Percentiles rank a stretch among this genome's conserved stretches.
phyloP scores from a whole-genome alignment of 169 alveolate genomes.

The Plasmodium coatneyi region DNA sequence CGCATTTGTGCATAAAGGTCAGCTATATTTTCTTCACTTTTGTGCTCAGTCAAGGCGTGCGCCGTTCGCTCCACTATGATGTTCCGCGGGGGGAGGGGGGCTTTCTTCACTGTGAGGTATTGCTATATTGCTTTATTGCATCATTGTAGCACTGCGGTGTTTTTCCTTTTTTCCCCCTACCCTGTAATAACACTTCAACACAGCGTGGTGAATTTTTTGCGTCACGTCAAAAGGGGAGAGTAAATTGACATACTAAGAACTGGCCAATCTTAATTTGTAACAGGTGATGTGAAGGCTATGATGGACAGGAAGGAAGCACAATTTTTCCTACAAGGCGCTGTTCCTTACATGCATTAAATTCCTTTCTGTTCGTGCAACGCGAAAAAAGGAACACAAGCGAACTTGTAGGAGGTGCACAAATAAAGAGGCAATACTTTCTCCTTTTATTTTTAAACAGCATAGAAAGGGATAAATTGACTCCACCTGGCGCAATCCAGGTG shows the following conservation, averaged over 20 bases:
- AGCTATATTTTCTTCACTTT: neutral
- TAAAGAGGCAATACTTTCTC: neutral
- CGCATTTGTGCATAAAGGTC: neutral
- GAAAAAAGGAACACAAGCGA: neutral
- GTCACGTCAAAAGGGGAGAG: neutral
- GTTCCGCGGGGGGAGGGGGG: neutral
- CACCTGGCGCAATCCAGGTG: neutral
- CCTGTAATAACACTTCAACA: neutral
- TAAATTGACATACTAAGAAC: neutral
- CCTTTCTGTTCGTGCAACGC: neutral
- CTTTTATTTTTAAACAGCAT: neutral
- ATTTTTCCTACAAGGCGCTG: neutral
- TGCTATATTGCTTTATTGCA: neutral
- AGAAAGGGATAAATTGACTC: neutral
- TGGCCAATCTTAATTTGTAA: neutral
- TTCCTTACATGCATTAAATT: neutral
- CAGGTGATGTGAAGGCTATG: neutral
- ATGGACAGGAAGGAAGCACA: neutral
- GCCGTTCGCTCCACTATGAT: neutral
- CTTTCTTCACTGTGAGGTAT: neutral
- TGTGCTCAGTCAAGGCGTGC: neutral
- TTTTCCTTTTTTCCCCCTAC: neutral
- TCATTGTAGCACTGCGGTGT: neutral
- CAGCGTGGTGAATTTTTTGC: neutral
- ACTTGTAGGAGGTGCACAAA: neutral